These are phyloP conservation scores for Brassica incana DNA, from an alignment of 345 rosid species.

Conservation along the genomic window DNA sequence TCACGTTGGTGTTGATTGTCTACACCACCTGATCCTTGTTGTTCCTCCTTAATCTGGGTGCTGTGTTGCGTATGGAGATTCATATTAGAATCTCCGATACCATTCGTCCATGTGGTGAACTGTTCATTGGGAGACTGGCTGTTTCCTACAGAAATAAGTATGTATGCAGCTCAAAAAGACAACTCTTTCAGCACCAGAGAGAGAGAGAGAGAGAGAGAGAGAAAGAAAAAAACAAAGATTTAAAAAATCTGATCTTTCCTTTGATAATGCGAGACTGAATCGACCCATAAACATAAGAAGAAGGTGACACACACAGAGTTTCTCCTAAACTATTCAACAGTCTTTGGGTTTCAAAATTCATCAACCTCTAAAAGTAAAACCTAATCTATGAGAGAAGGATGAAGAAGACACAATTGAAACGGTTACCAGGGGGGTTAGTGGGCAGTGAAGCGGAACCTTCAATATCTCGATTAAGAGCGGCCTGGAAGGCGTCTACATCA, in stretches of 20 bases:
- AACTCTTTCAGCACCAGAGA: no score
- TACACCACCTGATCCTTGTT: slow-evolving; percentile 41
- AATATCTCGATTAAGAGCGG: slow-evolving; percentile 83
- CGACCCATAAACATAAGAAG: no score
- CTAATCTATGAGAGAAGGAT: not conserved
- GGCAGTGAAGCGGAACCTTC: slow-evolving; percentile 72
- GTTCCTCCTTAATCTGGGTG: slow-evolving; percentile 55
- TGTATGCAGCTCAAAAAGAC: no score
- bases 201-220: no score
- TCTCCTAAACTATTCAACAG: no score
- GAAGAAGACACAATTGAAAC: not conserved
- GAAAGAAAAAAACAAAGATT: no score
- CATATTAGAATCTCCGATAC: slow-evolving; percentile 47
- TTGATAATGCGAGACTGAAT: no score
- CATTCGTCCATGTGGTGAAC: slow-evolving; percentile 53
- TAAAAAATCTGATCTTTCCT: no score
- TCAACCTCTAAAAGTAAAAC: not conserved
- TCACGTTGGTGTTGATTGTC: slow-evolving; percentile 52
- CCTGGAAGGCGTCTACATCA: slow-evolving; percentile 90
- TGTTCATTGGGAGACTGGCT: slow-evolving; percentile 46
- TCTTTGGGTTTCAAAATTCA: not conserved
- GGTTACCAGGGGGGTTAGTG: slow-evolving; percentile 38
- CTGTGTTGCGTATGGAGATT: slow-evolving; percentile 46
- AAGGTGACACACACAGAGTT: no score
- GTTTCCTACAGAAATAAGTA: slow-evolving; percentile 6